Base-by-base conservation (phyloP, 1,139 yeast genomes). In the Sugiyamaella neomexicana region DNA sequence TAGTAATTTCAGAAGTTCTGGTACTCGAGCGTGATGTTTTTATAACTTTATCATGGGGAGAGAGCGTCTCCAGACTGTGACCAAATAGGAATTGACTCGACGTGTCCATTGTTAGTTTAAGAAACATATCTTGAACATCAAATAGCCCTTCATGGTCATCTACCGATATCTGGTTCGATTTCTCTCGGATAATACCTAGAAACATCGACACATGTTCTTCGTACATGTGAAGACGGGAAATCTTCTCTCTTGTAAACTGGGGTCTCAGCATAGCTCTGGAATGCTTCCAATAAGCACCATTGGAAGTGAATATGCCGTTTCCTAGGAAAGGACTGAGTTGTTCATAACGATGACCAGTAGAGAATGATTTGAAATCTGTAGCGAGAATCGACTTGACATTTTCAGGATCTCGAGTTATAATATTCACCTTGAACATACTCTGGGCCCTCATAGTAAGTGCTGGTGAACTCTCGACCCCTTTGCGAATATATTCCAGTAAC, bases 81-180 rank as follows among this genome's bases (percentile, higher is more conserved):
- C 86, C 86, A 68, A 81, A 81, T 61, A 81, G 71, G 61, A 80
- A 80, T 65, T 81, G 84, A 20, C 84, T 77, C 3, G 85, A 80
- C 15, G 82, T 75, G 64, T 81, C 86, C 58, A 81, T 73, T 3
- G 86, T 81, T 45, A 81, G 69, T 56, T 69, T 68, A 67, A 75
- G 80, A 64, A 80, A 79, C 53, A 77, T 69, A 34, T 71, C 74
- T 63, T 80, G 84, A 32, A 80, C 65, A 32, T 49, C 52, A n/a
- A 42, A 9, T 23, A 49, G 17, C 17, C 49, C 42, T 4, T 45
- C 49, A 17, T 12, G 15, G 5, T 34, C 40, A 2, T 20, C 40
- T 10, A 32, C 36, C 23, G 13, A 20, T 4, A 45, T 37, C 10
- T n/a, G 23, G 10, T 20, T n/a, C 10, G 49, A 41, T 7, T 20